These are phyloP conservation scores for Aspergillus fumigatiaffinis DNA, from an alignment of 2,329 filamentous ascomycete genomes.

Conservation along the genomic window DNA sequence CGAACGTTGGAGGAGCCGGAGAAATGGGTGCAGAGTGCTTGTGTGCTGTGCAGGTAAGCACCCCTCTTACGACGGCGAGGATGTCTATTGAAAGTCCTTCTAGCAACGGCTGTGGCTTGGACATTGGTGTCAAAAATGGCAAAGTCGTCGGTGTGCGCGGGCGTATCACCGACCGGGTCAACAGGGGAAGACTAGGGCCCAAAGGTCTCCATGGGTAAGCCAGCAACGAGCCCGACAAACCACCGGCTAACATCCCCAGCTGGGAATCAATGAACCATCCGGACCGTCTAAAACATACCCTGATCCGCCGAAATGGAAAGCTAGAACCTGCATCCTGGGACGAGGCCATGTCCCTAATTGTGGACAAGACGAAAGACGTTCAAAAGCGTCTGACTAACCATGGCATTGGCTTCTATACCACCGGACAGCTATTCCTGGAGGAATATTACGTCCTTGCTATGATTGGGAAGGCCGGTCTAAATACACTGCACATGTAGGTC, in stretches of 20 bases:
- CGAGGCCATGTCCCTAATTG: constrained; percentile 36
- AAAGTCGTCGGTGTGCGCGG: constrained; percentile 37
- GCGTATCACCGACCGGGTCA: constrained; percentile 29
- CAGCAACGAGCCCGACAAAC: neutral
- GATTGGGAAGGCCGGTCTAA: constrained; percentile 36
- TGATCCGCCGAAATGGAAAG: constrained; percentile 32
- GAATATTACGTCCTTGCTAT: constrained; percentile 40
- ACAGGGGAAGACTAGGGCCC: constrained; percentile 33
- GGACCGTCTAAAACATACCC: constrained; percentile 31
- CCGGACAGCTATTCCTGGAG: constrained; percentile 37
- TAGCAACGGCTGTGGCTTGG: constrained; percentile 36
- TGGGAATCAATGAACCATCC: constrained; percentile 25
- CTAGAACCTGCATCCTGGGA: constrained; percentile 36
- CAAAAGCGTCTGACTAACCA: constrained; percentile 31
- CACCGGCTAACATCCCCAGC: constrained; percentile 10
- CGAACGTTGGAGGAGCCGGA: constrained; percentile 31
- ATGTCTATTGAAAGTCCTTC: neutral
- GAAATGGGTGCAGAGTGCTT: constrained; percentile 39
- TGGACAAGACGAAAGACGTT: constrained; percentile 27
- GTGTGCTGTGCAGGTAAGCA: constrained; percentile 35
- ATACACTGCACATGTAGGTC: constrained; percentile 36
- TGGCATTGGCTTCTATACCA: constrained; percentile 39
- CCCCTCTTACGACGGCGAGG: no score
- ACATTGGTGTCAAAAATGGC: constrained; percentile 35
- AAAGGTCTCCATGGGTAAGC: constrained; percentile 33